phyloP scores from a whole-genome alignment of 1,284 basidiomycete species.

The Heterobasidion parviporum region DNA sequence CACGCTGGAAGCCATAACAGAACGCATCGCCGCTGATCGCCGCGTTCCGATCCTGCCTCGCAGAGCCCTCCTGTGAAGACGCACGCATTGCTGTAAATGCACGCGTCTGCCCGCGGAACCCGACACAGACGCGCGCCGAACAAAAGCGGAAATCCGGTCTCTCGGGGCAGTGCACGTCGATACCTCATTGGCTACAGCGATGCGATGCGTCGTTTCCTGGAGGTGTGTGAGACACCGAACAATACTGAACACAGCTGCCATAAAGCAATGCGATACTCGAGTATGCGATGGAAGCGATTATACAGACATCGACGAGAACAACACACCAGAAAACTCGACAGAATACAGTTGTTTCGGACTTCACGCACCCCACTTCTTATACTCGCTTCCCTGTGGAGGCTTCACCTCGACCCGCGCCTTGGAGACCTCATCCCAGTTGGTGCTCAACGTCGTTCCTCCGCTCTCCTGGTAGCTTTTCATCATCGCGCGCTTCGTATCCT shows the following conservation, averaged over 20 bases:
- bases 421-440: slow-evolving; percentile 86
- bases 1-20: too few relatives aligned
- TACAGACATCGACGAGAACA: neutral
- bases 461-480: slow-evolving; percentile 93
- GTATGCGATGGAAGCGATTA: neutral
- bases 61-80: neutral
- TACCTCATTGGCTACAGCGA: too few relatives aligned
- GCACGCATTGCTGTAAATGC: too few relatives aligned
- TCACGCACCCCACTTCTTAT: slow-evolving; percentile 57
- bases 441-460: slow-evolving; percentile 87
- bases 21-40: neutral
- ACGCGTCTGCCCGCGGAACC: neutral
- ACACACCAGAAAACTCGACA: neutral
- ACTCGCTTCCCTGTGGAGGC: slow-evolving; percentile 76
- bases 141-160: neutral
- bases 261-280: neutral
- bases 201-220: too few relatives aligned
- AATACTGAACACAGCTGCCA: neutral
- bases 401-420: slow-evolving; percentile 65
- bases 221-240: neutral
- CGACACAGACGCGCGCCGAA: neutral
- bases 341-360: too few relatives aligned
- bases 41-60: neutral
- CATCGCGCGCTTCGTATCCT: slow-evolving; percentile 87
- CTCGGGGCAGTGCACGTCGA: neutral